Evolutionary conservation across 2,329 filamentous ascomycete species (phyloP).

Genomic region (Diaporthe ampelina): DNA sequence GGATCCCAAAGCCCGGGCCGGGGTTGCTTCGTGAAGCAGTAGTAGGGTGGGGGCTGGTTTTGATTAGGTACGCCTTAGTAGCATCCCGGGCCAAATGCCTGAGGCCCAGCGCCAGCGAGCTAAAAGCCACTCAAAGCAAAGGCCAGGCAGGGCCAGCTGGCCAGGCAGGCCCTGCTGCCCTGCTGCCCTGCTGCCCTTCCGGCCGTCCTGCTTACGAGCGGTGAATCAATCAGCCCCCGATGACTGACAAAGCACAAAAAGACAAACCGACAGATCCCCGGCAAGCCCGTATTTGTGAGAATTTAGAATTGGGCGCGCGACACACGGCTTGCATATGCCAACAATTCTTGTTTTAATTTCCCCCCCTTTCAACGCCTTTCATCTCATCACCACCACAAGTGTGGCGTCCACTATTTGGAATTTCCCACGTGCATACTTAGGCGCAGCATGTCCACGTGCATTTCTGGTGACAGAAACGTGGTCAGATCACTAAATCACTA

Average conservation of each 20-base stretch:
- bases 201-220: slow-evolving; percentile 13
- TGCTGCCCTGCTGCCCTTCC: too few relatives aligned
- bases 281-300: slow-evolving; percentile 29
- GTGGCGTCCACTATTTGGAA: slow-evolving; percentile 7
- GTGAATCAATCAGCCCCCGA: slow-evolving; percentile 16
- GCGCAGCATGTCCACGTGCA: too few relatives aligned
- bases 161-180: too few relatives aligned
- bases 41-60: not conserved
- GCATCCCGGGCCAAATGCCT: too few relatives aligned
- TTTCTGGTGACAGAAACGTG: not conserved
- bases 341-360: not conserved
- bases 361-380: not conserved
- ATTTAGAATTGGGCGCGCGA: slow-evolving; percentile 9
- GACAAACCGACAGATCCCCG: slow-evolving; percentile 14
- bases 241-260: slow-evolving; percentile 7
- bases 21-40: not conserved
- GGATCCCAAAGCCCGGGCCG: slow-evolving; percentile 8
- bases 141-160: too few relatives aligned
- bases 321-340: not conserved
- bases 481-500: slow-evolving; percentile 21
- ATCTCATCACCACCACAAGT: not conserved
- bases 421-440: not conserved
- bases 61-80: not conserved
- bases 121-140: too few relatives aligned
- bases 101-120: too few relatives aligned